These are phyloP conservation scores for Sporothrix variecibatus DNA, from an alignment of 2,329 filamentous ascomycete genomes.

Conservation along the genomic window DNA sequence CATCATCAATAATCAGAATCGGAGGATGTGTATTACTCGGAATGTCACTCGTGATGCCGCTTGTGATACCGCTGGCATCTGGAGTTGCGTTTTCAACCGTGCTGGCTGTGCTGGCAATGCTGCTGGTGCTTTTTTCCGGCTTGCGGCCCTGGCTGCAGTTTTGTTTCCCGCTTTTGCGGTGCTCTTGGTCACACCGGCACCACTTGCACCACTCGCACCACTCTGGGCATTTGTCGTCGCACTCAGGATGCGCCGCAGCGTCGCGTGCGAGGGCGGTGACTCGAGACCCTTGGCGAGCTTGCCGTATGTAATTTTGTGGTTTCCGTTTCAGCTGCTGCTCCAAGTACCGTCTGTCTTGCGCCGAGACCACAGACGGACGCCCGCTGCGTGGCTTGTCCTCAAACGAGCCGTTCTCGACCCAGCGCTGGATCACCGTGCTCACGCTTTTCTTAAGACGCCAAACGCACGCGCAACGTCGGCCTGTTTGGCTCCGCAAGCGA, in stretches of 20 bases:
- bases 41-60: background rate
- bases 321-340: background rate
- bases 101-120: background rate
- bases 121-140: background rate
- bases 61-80: background rate
- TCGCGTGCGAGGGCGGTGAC: background rate
- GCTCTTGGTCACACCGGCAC: background rate
- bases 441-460: background rate
- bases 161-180: background rate
- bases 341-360: background rate
- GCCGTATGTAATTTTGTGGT: background rate
- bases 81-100: background rate
- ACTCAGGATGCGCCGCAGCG: background rate
- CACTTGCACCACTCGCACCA: no score
- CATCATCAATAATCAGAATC: background rate
- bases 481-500: background rate
- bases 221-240: background rate
- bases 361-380: background rate
- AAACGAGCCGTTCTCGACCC: background rate
- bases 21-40: background rate
- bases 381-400: background rate
- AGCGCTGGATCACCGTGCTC: background rate
- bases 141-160: background rate
- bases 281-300: slow-evolving; percentile 1
- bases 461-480: background rate